A percentile compares a stretch with the other conserved stretches of the same genome.
Evolutionary conservation across 441 rosid species (phyloP).

Genomic region (Viola pubescens): DNA sequence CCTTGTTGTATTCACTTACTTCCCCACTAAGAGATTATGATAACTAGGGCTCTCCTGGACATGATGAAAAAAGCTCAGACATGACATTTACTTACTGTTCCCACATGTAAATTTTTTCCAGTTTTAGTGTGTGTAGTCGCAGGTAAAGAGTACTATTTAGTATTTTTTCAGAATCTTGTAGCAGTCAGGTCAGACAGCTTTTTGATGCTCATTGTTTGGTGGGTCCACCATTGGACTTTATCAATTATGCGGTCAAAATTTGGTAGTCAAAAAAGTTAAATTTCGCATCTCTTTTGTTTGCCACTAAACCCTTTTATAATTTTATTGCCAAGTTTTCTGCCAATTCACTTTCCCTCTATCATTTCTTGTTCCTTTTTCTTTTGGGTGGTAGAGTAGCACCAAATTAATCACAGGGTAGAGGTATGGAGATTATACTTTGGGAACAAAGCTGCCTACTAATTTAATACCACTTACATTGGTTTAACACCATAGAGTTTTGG

Average conservation of each 20-base stretch:
- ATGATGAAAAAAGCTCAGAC: too few species aligned
- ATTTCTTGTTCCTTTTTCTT: neutral
- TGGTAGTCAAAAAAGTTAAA: neutral
- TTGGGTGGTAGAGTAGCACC: too few species aligned
- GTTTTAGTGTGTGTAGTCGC: constrained; percentile 29
- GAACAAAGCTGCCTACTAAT: too few species aligned
- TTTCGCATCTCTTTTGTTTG: neutral
- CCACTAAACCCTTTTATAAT: neutral
- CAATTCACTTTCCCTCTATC: neutral
- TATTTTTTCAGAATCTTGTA: constrained; percentile 16
- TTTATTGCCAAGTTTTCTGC: neutral
- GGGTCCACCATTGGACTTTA: constrained; percentile 23
- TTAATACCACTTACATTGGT: too few species aligned
- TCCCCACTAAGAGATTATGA: too few species aligned
- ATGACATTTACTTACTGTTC: neutral
- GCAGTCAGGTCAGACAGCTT: too few species aligned
- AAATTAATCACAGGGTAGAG: neutral
- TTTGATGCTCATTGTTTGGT: neutral
- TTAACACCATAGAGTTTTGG: too few species aligned
- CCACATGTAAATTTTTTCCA: constrained; percentile 2
- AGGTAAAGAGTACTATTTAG: constrained; percentile 11
- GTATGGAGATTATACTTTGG: neutral
- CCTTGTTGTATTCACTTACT: too few species aligned
- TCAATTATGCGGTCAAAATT: constrained; percentile 8
- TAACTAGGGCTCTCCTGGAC: too few species aligned